Evolutionary conservation across 2,329 filamentous ascomycete species (phyloP).

Genomic region (Thyridium curvatum): DNA sequence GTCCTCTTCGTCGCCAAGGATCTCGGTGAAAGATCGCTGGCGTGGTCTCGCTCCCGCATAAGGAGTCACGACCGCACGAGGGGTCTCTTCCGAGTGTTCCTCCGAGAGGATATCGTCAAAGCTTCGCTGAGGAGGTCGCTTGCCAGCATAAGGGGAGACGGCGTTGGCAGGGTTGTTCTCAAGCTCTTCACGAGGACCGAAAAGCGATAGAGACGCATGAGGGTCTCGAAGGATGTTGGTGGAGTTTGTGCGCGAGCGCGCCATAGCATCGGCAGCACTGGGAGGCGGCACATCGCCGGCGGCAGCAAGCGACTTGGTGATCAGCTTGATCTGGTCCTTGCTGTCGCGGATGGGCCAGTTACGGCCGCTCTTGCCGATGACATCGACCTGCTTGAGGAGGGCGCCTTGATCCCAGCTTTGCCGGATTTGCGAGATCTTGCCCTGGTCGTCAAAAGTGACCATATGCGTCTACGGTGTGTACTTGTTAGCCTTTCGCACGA

Average conservation of each 20-base stretch:
- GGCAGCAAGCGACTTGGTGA: slow-evolving; percentile 53
- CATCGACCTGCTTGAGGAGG: slow-evolving; percentile 85
- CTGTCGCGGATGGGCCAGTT: slow-evolving; percentile 95
- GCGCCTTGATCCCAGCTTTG: slow-evolving; percentile 94
- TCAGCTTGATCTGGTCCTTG: slow-evolving; percentile 74
- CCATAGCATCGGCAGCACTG: slow-evolving; percentile 3
- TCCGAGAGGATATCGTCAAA: slow-evolving; percentile 66
- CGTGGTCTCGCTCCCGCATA: slow-evolving; percentile 51
- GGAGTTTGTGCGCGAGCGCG: slow-evolving; percentile 44
- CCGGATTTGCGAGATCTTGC: slow-evolving; percentile 81
- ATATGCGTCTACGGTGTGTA: slow-evolving; percentile 65
- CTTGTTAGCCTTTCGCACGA: slow-evolving; percentile 2
- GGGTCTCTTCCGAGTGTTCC: slow-evolving; percentile 32
- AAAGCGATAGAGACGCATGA: slow-evolving; percentile 68
- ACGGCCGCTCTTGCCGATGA: slow-evolving; percentile 82
- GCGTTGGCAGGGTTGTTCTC: slow-evolving; percentile 35
- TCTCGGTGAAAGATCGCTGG: slow-evolving; percentile 65
- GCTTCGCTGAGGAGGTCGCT: slow-evolving; percentile 59
- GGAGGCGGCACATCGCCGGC: slow-evolving; percentile 18
- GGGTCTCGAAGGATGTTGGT: slow-evolving; percentile 53
- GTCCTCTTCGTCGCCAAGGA: slow-evolving; percentile 50
- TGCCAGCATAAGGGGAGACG: slow-evolving; percentile 56
- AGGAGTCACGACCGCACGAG: slow-evolving; percentile 21
- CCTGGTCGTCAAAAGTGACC: slow-evolving; percentile 70
- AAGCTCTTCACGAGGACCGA: slow-evolving; percentile 60